Conservation (phyloP, 2,329 filamentous ascomycete genomes). For the Dryadomyces quercus-mongolicae region DNA sequence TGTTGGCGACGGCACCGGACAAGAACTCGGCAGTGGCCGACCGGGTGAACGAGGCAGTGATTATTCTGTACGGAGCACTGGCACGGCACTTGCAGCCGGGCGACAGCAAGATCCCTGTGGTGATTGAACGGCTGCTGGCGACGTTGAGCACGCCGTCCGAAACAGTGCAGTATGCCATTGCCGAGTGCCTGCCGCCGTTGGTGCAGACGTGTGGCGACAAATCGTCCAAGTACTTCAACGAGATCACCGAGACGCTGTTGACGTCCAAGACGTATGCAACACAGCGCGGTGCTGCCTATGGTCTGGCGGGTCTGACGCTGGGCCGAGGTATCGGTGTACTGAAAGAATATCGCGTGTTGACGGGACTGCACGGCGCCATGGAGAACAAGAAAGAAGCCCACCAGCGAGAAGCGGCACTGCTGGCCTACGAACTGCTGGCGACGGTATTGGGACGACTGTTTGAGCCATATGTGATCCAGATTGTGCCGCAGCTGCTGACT, state of each 20-base stretch:
- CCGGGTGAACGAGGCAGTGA: slow-evolving; percentile 89
- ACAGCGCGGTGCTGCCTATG: slow-evolving; percentile 88
- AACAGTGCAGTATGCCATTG: slow-evolving; percentile 91
- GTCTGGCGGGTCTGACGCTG: slow-evolving; percentile 76
- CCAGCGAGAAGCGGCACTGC: slow-evolving; percentile 75
- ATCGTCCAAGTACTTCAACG: slow-evolving; percentile 65
- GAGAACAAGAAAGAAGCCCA: slow-evolving; percentile 92
- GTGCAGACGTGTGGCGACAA: slow-evolving; percentile 70
- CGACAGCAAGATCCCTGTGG: slow-evolving; percentile 78
- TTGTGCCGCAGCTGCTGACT: slow-evolving; percentile 78
- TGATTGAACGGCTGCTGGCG: slow-evolving; percentile 73
- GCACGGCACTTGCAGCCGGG: slow-evolving; percentile 75
- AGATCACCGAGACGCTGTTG: slow-evolving; percentile 71
- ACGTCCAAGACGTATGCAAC: slow-evolving; percentile 85
- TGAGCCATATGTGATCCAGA: slow-evolving; percentile 92
- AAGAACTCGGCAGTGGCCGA: slow-evolving; percentile 73
- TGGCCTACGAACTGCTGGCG: slow-evolving; percentile 85
- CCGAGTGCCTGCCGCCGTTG: slow-evolving; percentile 86
- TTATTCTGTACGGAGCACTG: slow-evolving; percentile 92
- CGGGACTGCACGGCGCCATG: slow-evolving; percentile 65
- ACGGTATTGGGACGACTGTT: slow-evolving; percentile 78
- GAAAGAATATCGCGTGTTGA: slow-evolving; percentile 76
- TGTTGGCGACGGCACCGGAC: slow-evolving; percentile 66
- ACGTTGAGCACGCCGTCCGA: slow-evolving; percentile 93
- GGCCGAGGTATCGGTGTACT: slow-evolving; percentile 77